A percentile compares a stretch with the other conserved stretches of the same genome.
These are phyloP conservation scores for Aspergillus udagawae DNA, from an alignment of 2,329 filamentous ascomycete species.

Conservation along the genomic window DNA sequence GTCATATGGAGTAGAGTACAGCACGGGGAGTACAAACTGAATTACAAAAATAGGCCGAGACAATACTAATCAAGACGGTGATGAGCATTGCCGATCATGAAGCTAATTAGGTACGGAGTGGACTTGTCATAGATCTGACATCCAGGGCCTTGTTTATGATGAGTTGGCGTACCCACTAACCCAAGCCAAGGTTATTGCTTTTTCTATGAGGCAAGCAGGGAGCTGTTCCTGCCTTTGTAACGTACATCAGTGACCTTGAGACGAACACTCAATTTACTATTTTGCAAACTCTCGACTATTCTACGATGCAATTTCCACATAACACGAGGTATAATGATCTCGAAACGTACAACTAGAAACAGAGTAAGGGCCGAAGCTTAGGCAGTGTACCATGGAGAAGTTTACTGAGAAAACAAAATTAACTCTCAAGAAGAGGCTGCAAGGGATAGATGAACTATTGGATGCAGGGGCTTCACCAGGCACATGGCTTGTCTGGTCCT, in stretches of 20 bases:
- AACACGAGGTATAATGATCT: neutral
- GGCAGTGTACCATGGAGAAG: neutral
- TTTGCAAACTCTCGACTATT: neutral
- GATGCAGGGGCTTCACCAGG: neutral
- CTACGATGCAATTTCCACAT: neutral
- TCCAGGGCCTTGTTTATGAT: neutral
- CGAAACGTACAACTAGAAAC: neutral
- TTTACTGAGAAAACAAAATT: neutral
- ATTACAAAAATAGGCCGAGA: neutral
- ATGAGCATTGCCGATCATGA: neutral
- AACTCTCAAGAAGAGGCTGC: neutral
- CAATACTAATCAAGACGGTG: neutral
- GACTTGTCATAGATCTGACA: neutral
- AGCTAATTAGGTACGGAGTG: neutral
- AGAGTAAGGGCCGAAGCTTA: neutral
- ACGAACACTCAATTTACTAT: neutral
- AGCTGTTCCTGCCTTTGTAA: too few species aligned
- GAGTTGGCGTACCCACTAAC: neutral
- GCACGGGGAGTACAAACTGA: neutral
- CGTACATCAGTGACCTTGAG: neutral
- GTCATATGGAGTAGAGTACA: neutral
- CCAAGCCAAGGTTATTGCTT: neutral
- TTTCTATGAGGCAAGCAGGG: neutral
- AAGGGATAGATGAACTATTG: neutral
- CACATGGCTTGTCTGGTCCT: neutral